Conservation (phyloP, 768 basidiomycete genomes). For the Pleurotus cornucopiae region DNA sequence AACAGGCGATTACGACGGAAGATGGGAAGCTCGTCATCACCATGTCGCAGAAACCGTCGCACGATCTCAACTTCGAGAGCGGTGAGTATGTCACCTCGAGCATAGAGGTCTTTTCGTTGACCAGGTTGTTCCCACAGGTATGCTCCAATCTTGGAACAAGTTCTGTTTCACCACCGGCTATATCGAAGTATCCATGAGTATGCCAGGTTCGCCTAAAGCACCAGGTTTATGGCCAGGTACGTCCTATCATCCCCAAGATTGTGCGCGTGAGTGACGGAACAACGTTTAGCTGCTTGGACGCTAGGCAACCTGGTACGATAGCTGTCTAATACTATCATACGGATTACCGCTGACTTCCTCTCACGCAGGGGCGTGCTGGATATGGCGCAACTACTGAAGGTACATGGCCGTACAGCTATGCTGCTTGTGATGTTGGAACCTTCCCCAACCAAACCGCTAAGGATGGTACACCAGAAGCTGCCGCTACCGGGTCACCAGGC, state of each 20-base stretch:
- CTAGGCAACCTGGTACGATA: conserved; percentile 65
- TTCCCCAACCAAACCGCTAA: conserved; percentile 72
- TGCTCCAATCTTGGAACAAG: conserved; percentile 90
- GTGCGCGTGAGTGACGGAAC: not conserved
- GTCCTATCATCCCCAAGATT: conserved; percentile 12
- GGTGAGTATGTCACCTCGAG: conserved; percentile 41
- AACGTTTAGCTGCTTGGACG: conserved; percentile 55
- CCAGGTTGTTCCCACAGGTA: conserved; percentile 31
- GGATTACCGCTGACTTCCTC: not conserved
- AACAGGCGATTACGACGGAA: conserved; percentile 64
- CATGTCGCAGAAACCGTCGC: conserved; percentile 60
- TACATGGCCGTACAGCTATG: conserved; percentile 83
- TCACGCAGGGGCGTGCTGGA: conserved; percentile 67
- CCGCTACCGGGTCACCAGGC: conserved; percentile 44
- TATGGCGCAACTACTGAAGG: conserved; percentile 90
- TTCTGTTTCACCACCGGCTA: conserved; percentile 93
- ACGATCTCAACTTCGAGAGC: conserved; percentile 82
- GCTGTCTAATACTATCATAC: not conserved
- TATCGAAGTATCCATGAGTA: conserved; percentile 75
- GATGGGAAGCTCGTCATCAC: conserved; percentile 81
- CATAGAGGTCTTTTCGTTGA: conserved; percentile 20
- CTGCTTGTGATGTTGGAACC: conserved; percentile 82
- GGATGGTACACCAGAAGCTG: conserved; percentile 54
- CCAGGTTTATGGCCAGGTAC: conserved; percentile 86
- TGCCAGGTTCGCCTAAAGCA: conserved; percentile 57